Evolutionary conservation across 371 early-diverging fungal genomes (phyloP).

Genomic region (Rhizopus microsporus): DNA sequence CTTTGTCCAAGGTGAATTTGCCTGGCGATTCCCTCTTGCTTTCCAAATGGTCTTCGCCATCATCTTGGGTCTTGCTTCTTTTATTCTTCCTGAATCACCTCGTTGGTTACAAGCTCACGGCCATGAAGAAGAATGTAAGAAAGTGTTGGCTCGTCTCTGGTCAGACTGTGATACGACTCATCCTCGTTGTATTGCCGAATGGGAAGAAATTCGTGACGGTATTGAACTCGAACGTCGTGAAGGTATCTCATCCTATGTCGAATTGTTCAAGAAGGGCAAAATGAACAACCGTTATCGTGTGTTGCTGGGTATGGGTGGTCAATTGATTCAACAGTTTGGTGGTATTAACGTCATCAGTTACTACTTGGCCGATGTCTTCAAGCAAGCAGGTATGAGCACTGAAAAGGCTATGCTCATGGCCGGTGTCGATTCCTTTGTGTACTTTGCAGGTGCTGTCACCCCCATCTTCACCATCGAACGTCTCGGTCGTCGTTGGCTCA

Average conservation of each 20-base stretch:
- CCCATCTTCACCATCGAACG: conserved; percentile 51
- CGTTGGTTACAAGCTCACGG: conserved; percentile 59
- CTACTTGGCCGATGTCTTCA: conserved; percentile 48
- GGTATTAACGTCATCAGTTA: conserved; percentile 47
- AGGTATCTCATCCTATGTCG: conserved; percentile 44
- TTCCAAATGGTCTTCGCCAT: conserved; percentile 34
- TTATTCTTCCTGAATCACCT: conserved; percentile 28
- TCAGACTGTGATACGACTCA: conserved; percentile 45
- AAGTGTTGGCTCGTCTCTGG: conserved; percentile 46
- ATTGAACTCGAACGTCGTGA: conserved; percentile 50
- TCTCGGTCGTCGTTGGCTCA: conserved; percentile 50
- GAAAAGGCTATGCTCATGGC: conserved; percentile 50
- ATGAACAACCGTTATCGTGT: conserved; percentile 56
- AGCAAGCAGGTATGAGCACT: conserved; percentile 44
- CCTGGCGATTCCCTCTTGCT: conserved; percentile 45
- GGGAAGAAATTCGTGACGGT: conserved; percentile 50
- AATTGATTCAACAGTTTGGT: conserved; percentile 52
- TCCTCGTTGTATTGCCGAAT: conserved; percentile 50
- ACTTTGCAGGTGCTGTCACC: conserved; percentile 53
- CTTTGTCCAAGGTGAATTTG: conserved; percentile 37
- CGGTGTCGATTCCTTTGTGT: conserved; percentile 48
- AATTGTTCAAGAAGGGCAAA: conserved; percentile 46
- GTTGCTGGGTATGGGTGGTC: conserved; percentile 53
- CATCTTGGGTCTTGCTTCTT: conserved; percentile 25
- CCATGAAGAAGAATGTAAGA: conserved; percentile 41